phyloP scores from a whole-genome alignment of 1,284 basidiomycete species.

The Trichosporon asahii region DNA sequence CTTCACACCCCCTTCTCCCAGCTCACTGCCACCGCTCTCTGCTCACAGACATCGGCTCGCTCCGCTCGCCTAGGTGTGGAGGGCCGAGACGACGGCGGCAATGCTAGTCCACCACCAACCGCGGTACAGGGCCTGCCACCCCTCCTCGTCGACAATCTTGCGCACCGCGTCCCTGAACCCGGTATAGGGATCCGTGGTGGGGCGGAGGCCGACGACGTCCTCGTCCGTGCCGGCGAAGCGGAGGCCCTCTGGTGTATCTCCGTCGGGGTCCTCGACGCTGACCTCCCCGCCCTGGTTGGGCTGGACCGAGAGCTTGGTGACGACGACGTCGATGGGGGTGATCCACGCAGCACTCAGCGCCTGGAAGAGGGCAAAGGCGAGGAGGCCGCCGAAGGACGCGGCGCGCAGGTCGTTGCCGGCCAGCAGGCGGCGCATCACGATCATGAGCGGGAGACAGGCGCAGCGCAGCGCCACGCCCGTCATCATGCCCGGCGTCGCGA shows the following conservation, averaged over 20 bases:
- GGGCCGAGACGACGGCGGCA: slow-evolving; percentile 55
- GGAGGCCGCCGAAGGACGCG: slow-evolving; percentile 35
- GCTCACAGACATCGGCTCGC: background rate
- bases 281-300: slow-evolving; percentile 67
- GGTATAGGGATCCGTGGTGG: slow-evolving; percentile 79
- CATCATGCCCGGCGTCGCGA: slow-evolving; percentile 77
- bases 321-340: slow-evolving; percentile 77
- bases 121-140: slow-evolving; percentile 69
- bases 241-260: slow-evolving; percentile 57
- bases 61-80: background rate
- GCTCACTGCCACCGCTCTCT: background rate
- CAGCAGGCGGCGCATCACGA: slow-evolving; percentile 30
- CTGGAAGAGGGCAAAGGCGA: slow-evolving; percentile 60
- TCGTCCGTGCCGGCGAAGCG: slow-evolving; percentile 69
- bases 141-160: slow-evolving; percentile 79
- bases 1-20: background rate
- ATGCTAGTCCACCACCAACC: slow-evolving; percentile 83
- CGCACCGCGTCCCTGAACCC: slow-evolving; percentile 73
- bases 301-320: slow-evolving; percentile 75
- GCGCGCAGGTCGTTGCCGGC: slow-evolving; percentile 16
- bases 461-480: slow-evolving; percentile 66
- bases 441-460: slow-evolving; percentile 66
- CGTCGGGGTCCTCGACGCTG: slow-evolving; percentile 61
- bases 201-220: slow-evolving; percentile 81
- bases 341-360: slow-evolving; percentile 63